Evolutionary conservation across 2,329 filamentous ascomycete genomes (phyloP), one percentile per base, ranked within the genome.

Genomic region (Colletotrichum gloeosporioides): DNA sequence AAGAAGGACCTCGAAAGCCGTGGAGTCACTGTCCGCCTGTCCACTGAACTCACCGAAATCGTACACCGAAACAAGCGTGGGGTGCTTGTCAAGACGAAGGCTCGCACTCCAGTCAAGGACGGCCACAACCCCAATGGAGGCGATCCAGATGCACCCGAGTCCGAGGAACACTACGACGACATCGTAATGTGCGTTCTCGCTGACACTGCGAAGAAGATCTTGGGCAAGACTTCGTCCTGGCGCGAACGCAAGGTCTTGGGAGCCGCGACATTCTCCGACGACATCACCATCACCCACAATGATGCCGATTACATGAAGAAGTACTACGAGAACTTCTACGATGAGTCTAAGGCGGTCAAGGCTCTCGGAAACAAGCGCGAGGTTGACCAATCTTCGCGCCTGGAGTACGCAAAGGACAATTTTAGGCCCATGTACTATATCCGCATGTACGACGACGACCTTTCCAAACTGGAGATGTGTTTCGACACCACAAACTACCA

Each of bases 401-500:
- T 86, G 75, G 80, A 86, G 31, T 86, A 82, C 44, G 90, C 87
- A 13, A 84, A 84, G 55, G 85, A 87, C 57, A 85, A 85, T 27
- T 92, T 90, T 85, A 87, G 89, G 69, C 90, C 90, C 67, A 92
- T 92, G 91, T 92, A 92, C 84, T 88, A 90, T 79, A 92, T 91
- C 82, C 90, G 91, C 75, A 88, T 86, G 79, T 92, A 92, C 81
- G 83, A 85, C 0, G 77, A 87, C 31, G 90, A 92, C 79, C 84
- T 85, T 6, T 88, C 85, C 10, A 92, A 91, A 81, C 87, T 92
- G 4, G 91, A 92, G 81, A 92, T 92, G 90, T 92, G 90, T 79
- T 94, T 94, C 82, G 92, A 94, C 82, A 93, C 91, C 82, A 92
- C 91, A 8, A 93, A 94, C 81, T 94, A 94, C 83, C 93, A 95